A percentile compares a stretch with the other conserved stretches of the same genome.
Evolutionary conservation across 495 filamentous ascomycete species (phyloP).

Genomic region (Astrothelium subdiscretum): DNA sequence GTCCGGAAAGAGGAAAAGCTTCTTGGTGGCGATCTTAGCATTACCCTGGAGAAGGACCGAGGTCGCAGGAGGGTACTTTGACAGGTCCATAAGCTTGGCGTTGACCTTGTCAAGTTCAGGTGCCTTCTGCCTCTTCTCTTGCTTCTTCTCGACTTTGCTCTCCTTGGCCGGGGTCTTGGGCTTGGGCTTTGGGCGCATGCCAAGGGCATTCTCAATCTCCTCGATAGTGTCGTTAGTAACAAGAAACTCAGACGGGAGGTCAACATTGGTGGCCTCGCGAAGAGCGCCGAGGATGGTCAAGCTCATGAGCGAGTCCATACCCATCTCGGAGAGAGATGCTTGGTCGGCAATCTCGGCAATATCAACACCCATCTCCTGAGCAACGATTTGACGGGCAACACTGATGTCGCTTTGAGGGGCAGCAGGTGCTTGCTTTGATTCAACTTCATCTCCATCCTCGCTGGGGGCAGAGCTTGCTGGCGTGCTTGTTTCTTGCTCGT

Average conservation of each 20-base stretch:
- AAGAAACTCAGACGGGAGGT: slow-evolving; percentile 33
- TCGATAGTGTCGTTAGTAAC: slow-evolving; percentile 31
- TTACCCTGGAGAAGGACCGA: slow-evolving; percentile 43
- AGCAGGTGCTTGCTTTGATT: slow-evolving; percentile 14
- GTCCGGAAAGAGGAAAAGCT: slow-evolving; percentile 66
- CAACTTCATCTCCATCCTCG: not conserved
- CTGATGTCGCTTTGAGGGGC: slow-evolving; percentile 21
- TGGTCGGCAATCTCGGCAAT: slow-evolving; percentile 31
- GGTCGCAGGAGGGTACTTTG: slow-evolving; percentile 32
- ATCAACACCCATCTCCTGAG: slow-evolving; percentile 35
- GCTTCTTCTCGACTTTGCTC: slow-evolving; percentile 3
- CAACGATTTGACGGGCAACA: slow-evolving; percentile 31
- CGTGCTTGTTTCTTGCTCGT: slow-evolving; percentile 23
- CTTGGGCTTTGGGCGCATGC: slow-evolving; percentile 30
- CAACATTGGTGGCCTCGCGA: slow-evolving; percentile 33
- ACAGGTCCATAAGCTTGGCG: slow-evolving; percentile 27
- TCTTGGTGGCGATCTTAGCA: slow-evolving; percentile 45
- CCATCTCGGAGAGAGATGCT: slow-evolving; percentile 32
- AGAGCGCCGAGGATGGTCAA: slow-evolving; percentile 34
- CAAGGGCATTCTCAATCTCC: slow-evolving; percentile 35
- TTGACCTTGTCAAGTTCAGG: slow-evolving; percentile 30
- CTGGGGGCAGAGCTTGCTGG: slow-evolving; percentile 31
- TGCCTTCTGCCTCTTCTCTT: slow-evolving; percentile 9
- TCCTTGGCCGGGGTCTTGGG: slow-evolving; percentile 9
- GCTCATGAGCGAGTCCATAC: slow-evolving; percentile 37